Conservation (phyloP, 768 basidiomycete genomes). For the Agaricus sinodeliciosus region DNA sequence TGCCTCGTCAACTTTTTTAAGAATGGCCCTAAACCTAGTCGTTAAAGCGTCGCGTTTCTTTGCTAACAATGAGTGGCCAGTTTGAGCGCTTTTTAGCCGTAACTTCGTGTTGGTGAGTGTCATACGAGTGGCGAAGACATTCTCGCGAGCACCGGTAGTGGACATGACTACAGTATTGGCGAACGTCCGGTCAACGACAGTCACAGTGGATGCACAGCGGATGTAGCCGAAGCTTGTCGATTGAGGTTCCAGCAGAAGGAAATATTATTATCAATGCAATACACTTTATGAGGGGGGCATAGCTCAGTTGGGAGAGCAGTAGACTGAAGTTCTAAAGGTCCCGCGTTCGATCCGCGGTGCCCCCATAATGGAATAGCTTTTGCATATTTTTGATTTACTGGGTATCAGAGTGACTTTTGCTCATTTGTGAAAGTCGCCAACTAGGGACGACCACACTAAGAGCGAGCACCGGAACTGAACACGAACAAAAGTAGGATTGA, state of each 20-base stretch:
- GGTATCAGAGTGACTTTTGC: no score
- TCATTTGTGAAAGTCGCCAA: no score
- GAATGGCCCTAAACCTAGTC: constrained; percentile 88
- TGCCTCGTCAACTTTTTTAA: constrained; percentile 97
- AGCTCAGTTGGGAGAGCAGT: constrained; percentile 75
- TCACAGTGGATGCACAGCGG: neutral
- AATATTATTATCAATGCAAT: neutral
- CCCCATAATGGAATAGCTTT: constrained; percentile 42
- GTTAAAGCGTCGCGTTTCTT: constrained; percentile 98
- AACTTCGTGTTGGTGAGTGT: constrained; percentile 90
- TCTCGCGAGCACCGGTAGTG: constrained; percentile 84
- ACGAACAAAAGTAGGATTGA: no score
- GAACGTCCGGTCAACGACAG: constrained; percentile 4
- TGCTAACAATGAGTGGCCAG: constrained; percentile 89
- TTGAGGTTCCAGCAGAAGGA: neutral
- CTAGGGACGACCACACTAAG: no score
- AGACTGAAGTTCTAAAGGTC: constrained; percentile 76
- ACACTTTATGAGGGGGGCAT: constrained; percentile 35
- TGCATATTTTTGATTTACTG: neutral
- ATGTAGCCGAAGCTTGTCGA: neutral
- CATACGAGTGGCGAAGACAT: constrained; percentile 96
- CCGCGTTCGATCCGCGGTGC: constrained; percentile 76
- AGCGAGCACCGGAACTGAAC: no score
- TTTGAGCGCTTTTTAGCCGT: constrained; percentile 87
- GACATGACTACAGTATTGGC: constrained; percentile 63